Conservation (phyloP, 331 rosid genomes). For the Cydonia oblonga region DNA sequence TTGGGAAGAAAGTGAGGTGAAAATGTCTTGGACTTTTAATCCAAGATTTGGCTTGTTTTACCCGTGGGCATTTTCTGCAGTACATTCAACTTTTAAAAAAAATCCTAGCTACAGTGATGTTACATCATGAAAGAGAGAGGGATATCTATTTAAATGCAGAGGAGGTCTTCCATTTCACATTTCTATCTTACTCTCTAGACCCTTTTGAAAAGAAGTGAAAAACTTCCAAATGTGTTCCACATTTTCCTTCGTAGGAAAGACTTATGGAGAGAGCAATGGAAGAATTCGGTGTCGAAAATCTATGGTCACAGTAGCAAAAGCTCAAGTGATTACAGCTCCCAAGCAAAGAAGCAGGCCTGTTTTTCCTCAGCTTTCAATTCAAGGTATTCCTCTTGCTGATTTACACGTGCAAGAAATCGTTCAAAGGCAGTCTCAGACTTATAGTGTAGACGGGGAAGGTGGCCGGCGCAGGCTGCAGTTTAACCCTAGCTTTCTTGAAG, state of each 20-base stretch:
- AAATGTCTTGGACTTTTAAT: neutral
- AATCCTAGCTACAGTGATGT: neutral
- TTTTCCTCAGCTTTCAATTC: slow-evolving; percentile 34
- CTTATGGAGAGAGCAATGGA: slow-evolving; percentile 17
- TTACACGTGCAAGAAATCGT: slow-evolving; percentile 50
- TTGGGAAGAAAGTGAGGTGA: neutral
- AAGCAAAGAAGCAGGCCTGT: slow-evolving; percentile 9
- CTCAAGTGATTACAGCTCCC: slow-evolving; percentile 37
- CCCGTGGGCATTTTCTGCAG: neutral
- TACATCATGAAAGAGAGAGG: neutral
- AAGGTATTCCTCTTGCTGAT: slow-evolving; percentile 44
- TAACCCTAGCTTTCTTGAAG: slow-evolving; percentile 41
- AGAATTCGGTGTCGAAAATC: slow-evolving; percentile 13
- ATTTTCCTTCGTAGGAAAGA: slow-evolving; percentile 25
- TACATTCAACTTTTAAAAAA: neutral
- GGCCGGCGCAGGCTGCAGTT: slow-evolving; percentile 15
- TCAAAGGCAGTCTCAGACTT: slow-evolving; percentile 40
- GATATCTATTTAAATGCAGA: neutral
- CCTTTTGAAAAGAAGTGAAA: neutral
- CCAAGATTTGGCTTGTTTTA: neutral
- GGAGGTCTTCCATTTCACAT: neutral
- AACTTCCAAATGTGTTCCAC: slow-evolving; percentile 35
- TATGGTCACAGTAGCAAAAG: slow-evolving; percentile 22
- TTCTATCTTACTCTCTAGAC: neutral
- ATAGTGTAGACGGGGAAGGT: neutral